Evolutionary conservation across 768 basidiomycete species (phyloP), one percentile per base, ranked within the genome.

Genomic region (Russula ochroleuca): DNA sequence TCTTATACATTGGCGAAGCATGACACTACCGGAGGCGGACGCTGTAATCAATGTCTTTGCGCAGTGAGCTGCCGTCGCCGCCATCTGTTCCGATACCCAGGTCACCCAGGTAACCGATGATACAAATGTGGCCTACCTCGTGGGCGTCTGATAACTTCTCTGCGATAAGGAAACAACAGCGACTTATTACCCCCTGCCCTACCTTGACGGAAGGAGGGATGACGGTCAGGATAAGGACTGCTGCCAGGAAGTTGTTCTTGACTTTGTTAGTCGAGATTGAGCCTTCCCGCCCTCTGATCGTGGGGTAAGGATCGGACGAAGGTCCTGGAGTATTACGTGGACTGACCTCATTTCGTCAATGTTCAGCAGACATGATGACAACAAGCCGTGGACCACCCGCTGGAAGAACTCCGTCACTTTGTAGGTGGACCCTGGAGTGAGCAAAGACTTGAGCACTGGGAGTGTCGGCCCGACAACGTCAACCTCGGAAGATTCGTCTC

Each of bases 331-430:
- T 63, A 31, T 55, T 50, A 51, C 52, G 52, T 35, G n/a, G 17
- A 75, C 85, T 64, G 56, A 94, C 94, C 94, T 83, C 88, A 97
- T 94, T 65, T 87, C 90, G 70, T 98, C 95, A 25, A 98, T 80
- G 70, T 96, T 90, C 53, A 87, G 77, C 38, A 98, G 75, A 70
- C 92, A 94, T 0, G 87, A 81, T 0, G 92, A 95, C n/a, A 98
- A 75, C 21, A 97, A 74, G 21, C 91, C 90, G 70, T 96, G 89
- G 0, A 91, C 75, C 17, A 88, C 72, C 6, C 80, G 80, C 15
- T 79, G 79, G 69, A 85, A 92, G 61, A 80, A 78, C 23, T 83
- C 81, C 45, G 75, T 75, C 17, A 75, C 79, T 51, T 79, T 78
- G 19, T 78, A 74, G 51, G 75, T 73, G 7, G 78, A 73, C 5